These are phyloP conservation scores for Emergomyces orientalis DNA, from an alignment of 2,329 filamentous ascomycete species.

Conservation along the genomic window DNA sequence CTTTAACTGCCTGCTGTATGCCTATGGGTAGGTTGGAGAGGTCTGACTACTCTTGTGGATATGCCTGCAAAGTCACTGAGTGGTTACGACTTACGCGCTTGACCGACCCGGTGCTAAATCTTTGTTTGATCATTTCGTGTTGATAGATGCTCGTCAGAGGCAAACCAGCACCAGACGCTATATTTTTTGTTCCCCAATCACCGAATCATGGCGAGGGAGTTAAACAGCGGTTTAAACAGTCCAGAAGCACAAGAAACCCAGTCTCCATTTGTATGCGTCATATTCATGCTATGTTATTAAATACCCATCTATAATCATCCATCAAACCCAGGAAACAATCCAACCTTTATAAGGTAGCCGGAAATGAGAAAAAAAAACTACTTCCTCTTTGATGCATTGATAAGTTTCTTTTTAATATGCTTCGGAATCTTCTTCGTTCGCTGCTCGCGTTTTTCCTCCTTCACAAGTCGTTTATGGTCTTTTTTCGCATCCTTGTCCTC, in stretches of 20 bases:
- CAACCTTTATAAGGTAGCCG: not conserved
- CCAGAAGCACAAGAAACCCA: not conserved
- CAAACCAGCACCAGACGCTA: no score
- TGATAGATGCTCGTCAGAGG: no score
- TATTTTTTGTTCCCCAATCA: not conserved
- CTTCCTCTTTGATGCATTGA: conserved; percentile 42
- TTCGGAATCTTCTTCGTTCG: conserved; percentile 94
- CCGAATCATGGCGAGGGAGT: no score
- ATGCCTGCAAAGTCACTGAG: no score
- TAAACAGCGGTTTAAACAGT: not conserved
- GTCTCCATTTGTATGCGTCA: not conserved
- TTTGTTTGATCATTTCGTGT: no score
- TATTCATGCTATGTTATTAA: conserved; percentile 4
- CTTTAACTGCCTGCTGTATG: not conserved
- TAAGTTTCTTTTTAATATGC: conserved; percentile 82
- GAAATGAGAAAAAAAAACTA: conserved; percentile 16
- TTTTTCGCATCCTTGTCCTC: conserved; percentile 87
- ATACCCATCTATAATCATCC: not conserved
- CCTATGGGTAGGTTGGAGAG: not conserved
- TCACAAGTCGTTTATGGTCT: conserved; percentile 80
- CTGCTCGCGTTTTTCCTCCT: conserved; percentile 91
- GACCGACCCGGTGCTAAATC: no score
- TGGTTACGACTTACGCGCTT: no score
- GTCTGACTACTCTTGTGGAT: no score
- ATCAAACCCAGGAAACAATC: not conserved